Base-by-base conservation (phyloP, 345 rosid genomes). In the Lepidium didymum region DNA sequence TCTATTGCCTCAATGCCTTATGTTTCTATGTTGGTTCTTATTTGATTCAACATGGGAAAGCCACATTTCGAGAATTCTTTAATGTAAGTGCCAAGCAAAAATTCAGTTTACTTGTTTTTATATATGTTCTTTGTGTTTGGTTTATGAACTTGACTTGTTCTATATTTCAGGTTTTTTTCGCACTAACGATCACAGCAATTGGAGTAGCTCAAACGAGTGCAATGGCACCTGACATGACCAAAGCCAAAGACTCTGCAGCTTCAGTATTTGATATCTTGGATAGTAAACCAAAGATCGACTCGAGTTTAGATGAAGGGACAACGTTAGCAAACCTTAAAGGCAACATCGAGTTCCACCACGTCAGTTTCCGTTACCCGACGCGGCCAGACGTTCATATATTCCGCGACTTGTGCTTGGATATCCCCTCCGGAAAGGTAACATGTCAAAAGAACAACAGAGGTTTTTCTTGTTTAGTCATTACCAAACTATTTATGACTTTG, bases 301-400 rank as follows among this genome's bases (percentile, higher is more conserved):
- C 96, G 0, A 87, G 91, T 45, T 81, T 67, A 0, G 71, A 68
- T 19, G 81, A 77, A 43, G 94, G 94, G 8, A 62, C 47, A 7
- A 80, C 79, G 0, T 79, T 83, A n/a, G 13, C 67, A 10, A 65
- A 25, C 23, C 77, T 87, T 3, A 53, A 64, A 9, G 93, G 96
- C 4, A 75, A 78, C 9, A 87, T 90, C 40, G 80, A 74, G 71
- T 59, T 90, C 3, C 74, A 83, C 63, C 80, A 87, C 55, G 84
- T 90, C 68, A 74, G 79, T 62, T 90, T 90, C 78, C 78, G 42
- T 37, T 90, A 87, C 44, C 81, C 90, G 8, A 74, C 79, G 10
- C 64, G 96, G 46, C 93, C 88, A 1, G 83, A 87, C 40, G 68
- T 87, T 62, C 84, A 83, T 59, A 83, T 90, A n/a, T 86, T 90